Conservation (phyloP, 108 stramenopile species). For the Aurantiochytrium sp. region DNA sequence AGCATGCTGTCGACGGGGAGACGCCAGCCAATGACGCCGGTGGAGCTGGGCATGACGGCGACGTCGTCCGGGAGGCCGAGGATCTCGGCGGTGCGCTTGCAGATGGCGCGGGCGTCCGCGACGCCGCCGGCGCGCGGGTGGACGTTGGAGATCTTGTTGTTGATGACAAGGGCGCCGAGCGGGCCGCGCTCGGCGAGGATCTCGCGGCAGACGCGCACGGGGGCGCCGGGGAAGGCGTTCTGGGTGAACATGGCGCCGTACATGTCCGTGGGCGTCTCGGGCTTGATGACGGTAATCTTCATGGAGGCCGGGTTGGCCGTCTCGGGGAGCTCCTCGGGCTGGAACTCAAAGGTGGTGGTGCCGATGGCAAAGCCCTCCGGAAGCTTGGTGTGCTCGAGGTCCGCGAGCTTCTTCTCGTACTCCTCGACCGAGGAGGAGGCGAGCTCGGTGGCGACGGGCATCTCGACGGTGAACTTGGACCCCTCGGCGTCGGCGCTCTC, state of each 20-base stretch:
- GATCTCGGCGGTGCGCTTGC: conserved; percentile 26
- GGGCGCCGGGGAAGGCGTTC: conserved; percentile 52
- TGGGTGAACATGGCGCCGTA: conserved; percentile 35
- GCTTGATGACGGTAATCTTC: conserved; percentile 34
- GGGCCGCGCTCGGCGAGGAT: conserved; percentile 28
- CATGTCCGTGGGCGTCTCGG: conserved; percentile 32
- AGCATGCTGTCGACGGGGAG: conserved; percentile 79
- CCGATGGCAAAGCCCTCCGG: background rate
- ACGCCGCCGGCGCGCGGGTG: conserved; percentile 39
- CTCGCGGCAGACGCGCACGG: conserved; percentile 45
- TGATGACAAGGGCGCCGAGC: conserved; percentile 9
- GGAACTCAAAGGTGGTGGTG: background rate
- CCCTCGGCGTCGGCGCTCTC: background rate
- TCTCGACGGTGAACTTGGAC: background rate
- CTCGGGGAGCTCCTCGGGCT: conserved; percentile 26
- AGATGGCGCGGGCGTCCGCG: conserved; percentile 37
- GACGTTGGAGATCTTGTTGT: conserved; percentile 64
- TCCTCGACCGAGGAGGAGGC: conserved; percentile 2
- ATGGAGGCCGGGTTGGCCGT: background rate
- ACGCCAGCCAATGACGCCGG: conserved; percentile 97
- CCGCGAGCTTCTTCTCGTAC: background rate
- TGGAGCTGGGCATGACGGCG: conserved; percentile 54
- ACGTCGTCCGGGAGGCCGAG: conserved; percentile 34
- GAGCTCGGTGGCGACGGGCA: background rate
- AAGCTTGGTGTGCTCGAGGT: conserved; percentile 12